phyloP scores from a whole-genome alignment of 768 basidiomycete genomes.

The Cyclocybe aegerita region DNA sequence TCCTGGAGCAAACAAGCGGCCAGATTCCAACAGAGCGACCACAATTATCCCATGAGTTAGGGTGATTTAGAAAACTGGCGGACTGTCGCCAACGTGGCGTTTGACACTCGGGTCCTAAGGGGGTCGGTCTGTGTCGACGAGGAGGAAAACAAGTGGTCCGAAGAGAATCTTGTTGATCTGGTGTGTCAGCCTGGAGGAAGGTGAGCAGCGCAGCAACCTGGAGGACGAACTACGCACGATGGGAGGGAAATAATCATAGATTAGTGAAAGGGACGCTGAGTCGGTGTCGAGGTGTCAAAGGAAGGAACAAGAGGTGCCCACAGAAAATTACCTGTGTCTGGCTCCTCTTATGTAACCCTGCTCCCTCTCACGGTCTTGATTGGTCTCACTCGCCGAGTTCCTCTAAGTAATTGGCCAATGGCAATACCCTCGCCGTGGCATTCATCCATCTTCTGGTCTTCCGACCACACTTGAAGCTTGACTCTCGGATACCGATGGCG shows the following conservation, averaged over 20 bases:
- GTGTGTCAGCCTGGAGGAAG: slow-evolving; percentile 41
- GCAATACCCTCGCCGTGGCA: slow-evolving; percentile 10
- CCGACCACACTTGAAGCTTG: not conserved
- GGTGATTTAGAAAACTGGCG: slow-evolving; percentile 13
- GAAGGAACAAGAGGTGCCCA: slow-evolving; percentile 18
- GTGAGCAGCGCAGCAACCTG: slow-evolving; percentile 9
- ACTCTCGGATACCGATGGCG: too few species aligned
- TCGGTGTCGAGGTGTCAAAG: slow-evolving; percentile 17
- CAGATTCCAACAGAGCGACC: slow-evolving; percentile 34
- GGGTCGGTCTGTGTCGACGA: slow-evolving; percentile 74
- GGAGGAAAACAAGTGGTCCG: slow-evolving; percentile 56
- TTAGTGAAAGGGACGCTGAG: slow-evolving; percentile 27
- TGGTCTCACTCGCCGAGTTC: slow-evolving; percentile 14
- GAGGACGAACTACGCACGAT: slow-evolving; percentile 24
- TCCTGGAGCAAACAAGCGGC: slow-evolving; percentile 31
- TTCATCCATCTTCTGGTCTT: not conserved
- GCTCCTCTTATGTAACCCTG: slow-evolving; percentile 9
- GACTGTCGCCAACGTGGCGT: not conserved
- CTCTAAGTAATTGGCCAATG: slow-evolving; percentile 10
- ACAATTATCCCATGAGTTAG: slow-evolving; percentile 52
- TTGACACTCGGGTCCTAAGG: slow-evolving; percentile 53
- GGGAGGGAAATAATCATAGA: slow-evolving; percentile 54
- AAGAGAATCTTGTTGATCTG: slow-evolving; percentile 58
- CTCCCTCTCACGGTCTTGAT: slow-evolving; percentile 4
- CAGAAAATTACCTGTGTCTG: slow-evolving; percentile 12